These are phyloP conservation scores for Huntiella omanensis DNA, from an alignment of 2,329 filamentous ascomycete species.

Conservation along the genomic window DNA sequence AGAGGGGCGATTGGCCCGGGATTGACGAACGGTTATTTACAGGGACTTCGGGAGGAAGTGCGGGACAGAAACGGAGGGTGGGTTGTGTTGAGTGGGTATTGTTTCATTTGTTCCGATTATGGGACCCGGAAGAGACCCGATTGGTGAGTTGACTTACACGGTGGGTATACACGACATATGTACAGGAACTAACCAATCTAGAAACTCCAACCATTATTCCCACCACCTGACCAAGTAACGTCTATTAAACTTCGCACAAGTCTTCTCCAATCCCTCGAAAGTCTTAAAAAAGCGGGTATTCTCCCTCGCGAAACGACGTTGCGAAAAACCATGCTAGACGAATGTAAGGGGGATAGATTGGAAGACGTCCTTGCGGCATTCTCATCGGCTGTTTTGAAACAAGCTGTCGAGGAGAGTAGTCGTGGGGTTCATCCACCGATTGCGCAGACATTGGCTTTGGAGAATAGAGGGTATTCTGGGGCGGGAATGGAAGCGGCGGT, in stretches of 20 bases:
- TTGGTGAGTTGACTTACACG: conserved; percentile 32
- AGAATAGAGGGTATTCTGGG: conserved; percentile 37
- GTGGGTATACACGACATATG: too few relatives aligned
- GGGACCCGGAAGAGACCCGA: conserved; percentile 58
- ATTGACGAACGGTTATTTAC: conserved; percentile 55
- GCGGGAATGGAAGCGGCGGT: conserved; percentile 38
- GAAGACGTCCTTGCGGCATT: conserved; percentile 74
- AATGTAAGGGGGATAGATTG: conserved; percentile 80
- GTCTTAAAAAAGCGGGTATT: conserved; percentile 71
- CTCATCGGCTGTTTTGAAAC: conserved; percentile 66
- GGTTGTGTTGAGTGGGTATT: conserved; percentile 76
- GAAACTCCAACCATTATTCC: conserved; percentile 84
- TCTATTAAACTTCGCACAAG: conserved; percentile 78
- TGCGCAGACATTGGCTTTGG: conserved; percentile 36
- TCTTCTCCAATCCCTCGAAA: conserved; percentile 61
- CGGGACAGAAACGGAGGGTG: conserved; percentile 66
- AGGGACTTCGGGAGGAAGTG: conserved; percentile 34
- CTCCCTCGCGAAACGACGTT: conserved; percentile 64
- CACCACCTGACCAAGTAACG: conserved; percentile 73
- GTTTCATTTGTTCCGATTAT: conserved; percentile 70
- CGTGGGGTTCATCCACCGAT: conserved; percentile 25
- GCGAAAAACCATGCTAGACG: conserved; percentile 89
- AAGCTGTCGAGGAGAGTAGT: conserved; percentile 26
- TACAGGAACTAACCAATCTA: conserved; percentile 18
- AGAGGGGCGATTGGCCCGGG: conserved; percentile 58